Conservation (phyloP, 352 stramenopile species). For the Globisporangium apiculatum region DNA sequence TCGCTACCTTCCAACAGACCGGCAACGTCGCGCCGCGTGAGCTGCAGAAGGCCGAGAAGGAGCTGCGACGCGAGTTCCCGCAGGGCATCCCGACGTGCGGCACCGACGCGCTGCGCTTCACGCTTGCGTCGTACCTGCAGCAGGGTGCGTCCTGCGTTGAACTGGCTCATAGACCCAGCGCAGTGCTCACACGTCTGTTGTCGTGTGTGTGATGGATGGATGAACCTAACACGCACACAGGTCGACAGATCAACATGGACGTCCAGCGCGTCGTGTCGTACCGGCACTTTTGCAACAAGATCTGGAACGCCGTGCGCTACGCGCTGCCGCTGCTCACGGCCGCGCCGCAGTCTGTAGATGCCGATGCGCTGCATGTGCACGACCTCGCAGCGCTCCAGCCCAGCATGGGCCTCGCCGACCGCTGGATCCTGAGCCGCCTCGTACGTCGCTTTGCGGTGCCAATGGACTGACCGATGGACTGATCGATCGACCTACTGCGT, state of each 20-base stretch:
- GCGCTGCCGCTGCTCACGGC: constrained; percentile 53
- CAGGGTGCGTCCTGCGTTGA: constrained; percentile 32
- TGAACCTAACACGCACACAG: constrained; percentile 11
- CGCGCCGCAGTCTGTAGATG: background rate
- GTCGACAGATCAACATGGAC: constrained; percentile 87
- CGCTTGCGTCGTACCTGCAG: constrained; percentile 92
- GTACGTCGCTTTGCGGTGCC: constrained; percentile 19
- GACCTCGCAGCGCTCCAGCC: constrained; percentile 25
- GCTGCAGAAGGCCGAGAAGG: constrained; percentile 94
- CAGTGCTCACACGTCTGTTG: background rate
- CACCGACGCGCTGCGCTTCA: constrained; percentile 96
- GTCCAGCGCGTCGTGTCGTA: constrained; percentile 77
- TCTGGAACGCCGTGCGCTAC: constrained; percentile 84
- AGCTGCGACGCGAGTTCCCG: constrained; percentile 95
- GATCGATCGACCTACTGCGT: too few relatives aligned
- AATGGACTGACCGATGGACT: too few relatives aligned
- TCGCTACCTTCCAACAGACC: constrained; percentile 18
- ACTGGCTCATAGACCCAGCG: too few relatives aligned
- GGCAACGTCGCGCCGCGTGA: constrained; percentile 85
- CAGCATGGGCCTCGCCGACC: constrained; percentile 57
- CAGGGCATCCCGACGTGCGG: constrained; percentile 98
- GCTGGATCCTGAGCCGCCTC: constrained; percentile 82
- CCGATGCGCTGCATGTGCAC: background rate
- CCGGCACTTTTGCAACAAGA: constrained; percentile 87
- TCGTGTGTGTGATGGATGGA: background rate